Conservation (phyloP, 2,329 filamentous ascomycete species). For the Knufia fluminis region DNA sequence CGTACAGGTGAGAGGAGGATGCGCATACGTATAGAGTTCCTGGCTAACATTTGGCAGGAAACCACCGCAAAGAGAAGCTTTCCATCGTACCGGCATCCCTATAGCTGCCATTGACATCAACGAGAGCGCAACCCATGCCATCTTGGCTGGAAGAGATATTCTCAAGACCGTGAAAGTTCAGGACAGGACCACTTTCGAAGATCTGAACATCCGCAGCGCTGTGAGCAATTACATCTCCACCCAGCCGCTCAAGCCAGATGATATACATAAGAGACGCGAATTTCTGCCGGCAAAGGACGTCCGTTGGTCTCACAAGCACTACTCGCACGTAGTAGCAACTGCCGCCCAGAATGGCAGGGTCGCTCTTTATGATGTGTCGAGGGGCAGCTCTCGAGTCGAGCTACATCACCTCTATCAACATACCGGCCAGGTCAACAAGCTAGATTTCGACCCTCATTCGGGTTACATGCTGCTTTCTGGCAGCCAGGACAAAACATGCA, state of each 20-base stretch:
- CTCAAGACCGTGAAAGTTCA: constrained; percentile 55
- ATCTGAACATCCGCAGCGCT: constrained; percentile 53
- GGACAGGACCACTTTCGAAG: constrained; percentile 49
- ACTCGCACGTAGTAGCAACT: constrained; percentile 52
- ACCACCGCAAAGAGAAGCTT: constrained; percentile 35
- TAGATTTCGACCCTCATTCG: constrained; percentile 56
- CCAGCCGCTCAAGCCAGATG: constrained; percentile 28
- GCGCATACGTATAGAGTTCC: neutral
- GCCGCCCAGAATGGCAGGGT: constrained; percentile 58
- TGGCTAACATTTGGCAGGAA: neutral
- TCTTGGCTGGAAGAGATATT: constrained; percentile 57
- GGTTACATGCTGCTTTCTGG: constrained; percentile 53
- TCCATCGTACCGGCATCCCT: constrained; percentile 55
- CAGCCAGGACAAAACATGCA: constrained; percentile 55
- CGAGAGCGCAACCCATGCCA: constrained; percentile 52
- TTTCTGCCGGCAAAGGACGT: constrained; percentile 56
- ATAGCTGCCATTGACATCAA: constrained; percentile 57
- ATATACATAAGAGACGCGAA: constrained; percentile 44
- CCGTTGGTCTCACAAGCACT: constrained; percentile 54
- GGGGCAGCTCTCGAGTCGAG: constrained; percentile 44
- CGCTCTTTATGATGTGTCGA: constrained; percentile 51
- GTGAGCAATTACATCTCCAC: constrained; percentile 50
- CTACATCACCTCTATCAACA: constrained; percentile 56
- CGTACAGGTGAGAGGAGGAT: constrained; percentile 4
- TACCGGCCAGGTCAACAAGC: constrained; percentile 54